Evolutionary conservation across 192 early-diverging fungal species (phyloP).

Genomic region (Coemansia sp.): DNA sequence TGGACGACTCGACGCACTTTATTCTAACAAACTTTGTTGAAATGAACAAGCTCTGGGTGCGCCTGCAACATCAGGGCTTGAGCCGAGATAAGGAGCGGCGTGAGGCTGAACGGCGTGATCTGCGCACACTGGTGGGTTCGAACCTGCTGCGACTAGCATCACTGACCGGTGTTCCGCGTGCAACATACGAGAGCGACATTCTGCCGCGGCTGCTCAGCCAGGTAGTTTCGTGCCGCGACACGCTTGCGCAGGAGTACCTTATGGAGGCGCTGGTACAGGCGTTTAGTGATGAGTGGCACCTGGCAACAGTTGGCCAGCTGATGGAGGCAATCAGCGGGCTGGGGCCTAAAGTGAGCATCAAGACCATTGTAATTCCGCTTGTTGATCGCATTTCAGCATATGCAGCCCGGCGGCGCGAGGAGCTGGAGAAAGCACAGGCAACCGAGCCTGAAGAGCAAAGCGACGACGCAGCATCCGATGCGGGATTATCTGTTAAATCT

Average conservation of each 20-base stretch:
- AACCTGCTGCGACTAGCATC: constrained; percentile 94
- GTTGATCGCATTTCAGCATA: constrained; percentile 93
- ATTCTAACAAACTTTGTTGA: constrained; percentile 97
- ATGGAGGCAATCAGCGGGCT: constrained; percentile 89
- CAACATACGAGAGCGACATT: constrained; percentile 81
- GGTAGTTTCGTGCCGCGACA: constrained; percentile 94
- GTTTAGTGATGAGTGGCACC: constrained; percentile 96
- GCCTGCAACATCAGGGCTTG: constrained; percentile 95
- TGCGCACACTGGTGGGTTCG: constrained; percentile 93
- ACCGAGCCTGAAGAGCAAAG: constrained; percentile 7
- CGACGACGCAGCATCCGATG: background rate
- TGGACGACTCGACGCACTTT: constrained; percentile 92
- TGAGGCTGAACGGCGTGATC: constrained; percentile 93
- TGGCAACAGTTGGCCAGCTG: constrained; percentile 84
- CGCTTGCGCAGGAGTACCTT: constrained; percentile 98
- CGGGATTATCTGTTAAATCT: background rate
- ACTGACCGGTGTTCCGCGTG: constrained; percentile 81
- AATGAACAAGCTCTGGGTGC: constrained; percentile 99
- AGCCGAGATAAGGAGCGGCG: constrained; percentile 91
- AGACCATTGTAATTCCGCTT: constrained; percentile 92
- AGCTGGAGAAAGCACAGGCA: constrained; percentile 47
- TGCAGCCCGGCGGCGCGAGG: constrained; percentile 79
- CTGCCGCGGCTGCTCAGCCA: constrained; percentile 92
- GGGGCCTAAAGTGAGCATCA: constrained; percentile 92
- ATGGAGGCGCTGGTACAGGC: constrained; percentile 99